Percentiles rank a stretch among this genome's conserved stretches.
These are phyloP conservation scores for Phyllosticta paracitricarpa DNA, from an alignment of 2,329 filamentous ascomycete species.

Conservation along the genomic window DNA sequence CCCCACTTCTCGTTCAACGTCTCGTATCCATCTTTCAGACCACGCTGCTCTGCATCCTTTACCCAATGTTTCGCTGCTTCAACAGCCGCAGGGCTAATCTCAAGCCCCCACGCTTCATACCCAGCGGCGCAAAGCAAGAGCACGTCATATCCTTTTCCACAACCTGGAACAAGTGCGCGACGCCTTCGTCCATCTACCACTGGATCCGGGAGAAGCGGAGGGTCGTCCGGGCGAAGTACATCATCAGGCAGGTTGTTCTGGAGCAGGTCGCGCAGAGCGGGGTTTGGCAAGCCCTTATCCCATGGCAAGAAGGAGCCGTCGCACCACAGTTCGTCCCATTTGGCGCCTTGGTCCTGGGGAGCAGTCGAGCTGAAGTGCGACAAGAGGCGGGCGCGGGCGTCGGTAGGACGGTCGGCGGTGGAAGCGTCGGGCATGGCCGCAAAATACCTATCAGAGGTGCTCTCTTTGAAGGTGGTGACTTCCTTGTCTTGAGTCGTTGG, in stretches of 20 bases:
- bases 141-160: constrained; percentile 74
- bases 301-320: constrained; percentile 45
- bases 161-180: constrained; percentile 67
- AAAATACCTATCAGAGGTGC: neutral
- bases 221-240: neutral
- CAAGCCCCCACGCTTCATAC: constrained; percentile 68
- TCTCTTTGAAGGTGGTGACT: neutral
- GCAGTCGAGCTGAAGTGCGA: constrained; percentile 3
- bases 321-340: constrained; percentile 49
- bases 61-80: constrained; percentile 38
- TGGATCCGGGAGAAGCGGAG: constrained; percentile 1
- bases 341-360: neutral
- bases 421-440: neutral
- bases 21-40: constrained; percentile 31
- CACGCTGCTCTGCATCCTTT: constrained; percentile 23
- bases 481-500: neutral
- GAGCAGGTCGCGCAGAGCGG: constrained; percentile 48
- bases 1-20: constrained; percentile 31
- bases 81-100: constrained; percentile 47
- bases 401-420: constrained; percentile 3
- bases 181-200: constrained; percentile 23
- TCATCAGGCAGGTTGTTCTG: constrained; percentile 28
- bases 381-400: constrained; percentile 4
- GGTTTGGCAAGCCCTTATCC: constrained; percentile 49
- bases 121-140: constrained; percentile 63